These are phyloP conservation scores for Aphanomyces euteiches DNA, from an alignment of 352 stramenopile species.

Conservation along the genomic window DNA sequence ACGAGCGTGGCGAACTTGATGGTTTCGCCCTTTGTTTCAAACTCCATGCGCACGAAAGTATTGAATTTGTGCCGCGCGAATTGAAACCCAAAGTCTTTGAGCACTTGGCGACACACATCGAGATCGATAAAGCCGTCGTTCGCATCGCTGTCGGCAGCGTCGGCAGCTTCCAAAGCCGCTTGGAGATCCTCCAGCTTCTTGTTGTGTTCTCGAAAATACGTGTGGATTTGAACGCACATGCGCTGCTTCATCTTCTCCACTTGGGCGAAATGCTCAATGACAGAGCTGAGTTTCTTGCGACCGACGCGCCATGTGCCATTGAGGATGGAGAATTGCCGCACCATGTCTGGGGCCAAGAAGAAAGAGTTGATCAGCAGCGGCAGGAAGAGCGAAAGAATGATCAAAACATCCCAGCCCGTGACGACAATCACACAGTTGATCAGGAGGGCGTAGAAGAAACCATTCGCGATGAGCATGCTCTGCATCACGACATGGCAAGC, in stretches of 20 bases:
- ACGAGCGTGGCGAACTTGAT: constrained; percentile 18
- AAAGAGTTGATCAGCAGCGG: constrained; percentile 24
- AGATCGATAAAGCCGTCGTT: constrained; percentile 27
- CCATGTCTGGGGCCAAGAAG: constrained; percentile 15
- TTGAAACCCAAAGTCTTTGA: constrained; percentile 25
- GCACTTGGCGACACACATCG: constrained; percentile 18
- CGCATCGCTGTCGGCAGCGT: constrained; percentile 4
- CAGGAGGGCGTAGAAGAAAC: constrained; percentile 55
- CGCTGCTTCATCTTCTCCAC: constrained; percentile 27
- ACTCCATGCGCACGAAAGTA: constrained; percentile 27
- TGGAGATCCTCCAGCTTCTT: constrained; percentile 12
- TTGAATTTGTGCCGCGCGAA: constrained; percentile 30
- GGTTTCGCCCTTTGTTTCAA: constrained; percentile 19
- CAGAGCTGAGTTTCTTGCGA: constrained; percentile 16
- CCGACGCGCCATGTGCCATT: constrained; percentile 24
- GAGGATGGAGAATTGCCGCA: constrained; percentile 21
- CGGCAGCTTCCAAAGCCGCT: background rate
- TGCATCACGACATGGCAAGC: constrained; percentile 61
- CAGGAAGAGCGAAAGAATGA: constrained; percentile 7
- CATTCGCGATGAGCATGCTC: constrained; percentile 64
- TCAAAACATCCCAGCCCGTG: constrained; percentile 1
- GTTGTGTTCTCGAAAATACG: background rate
- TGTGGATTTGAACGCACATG: constrained; percentile 27
- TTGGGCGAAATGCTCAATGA: constrained; percentile 28
- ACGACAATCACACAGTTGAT: constrained; percentile 49